phyloP scores from a whole-genome alignment of 2,329 filamentous ascomycete species.

The Penicillium sp. region DNA sequence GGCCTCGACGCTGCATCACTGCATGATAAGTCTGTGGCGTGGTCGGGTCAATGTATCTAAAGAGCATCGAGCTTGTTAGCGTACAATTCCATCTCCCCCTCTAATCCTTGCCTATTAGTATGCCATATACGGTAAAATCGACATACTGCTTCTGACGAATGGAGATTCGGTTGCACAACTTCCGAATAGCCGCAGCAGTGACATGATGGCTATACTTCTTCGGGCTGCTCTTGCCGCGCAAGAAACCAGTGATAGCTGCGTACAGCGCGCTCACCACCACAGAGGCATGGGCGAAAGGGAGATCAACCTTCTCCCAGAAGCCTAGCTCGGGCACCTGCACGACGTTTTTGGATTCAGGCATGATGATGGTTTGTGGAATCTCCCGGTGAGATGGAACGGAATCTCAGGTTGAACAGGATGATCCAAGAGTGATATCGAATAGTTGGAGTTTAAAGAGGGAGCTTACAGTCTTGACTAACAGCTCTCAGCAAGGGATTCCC shows the following conservation, averaged over 20 bases:
- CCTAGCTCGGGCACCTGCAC: slow-evolving; percentile 31
- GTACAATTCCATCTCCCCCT: neutral
- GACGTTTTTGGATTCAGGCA: slow-evolving; percentile 11
- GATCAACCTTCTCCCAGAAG: slow-evolving; percentile 38
- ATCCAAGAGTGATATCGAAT: neutral
- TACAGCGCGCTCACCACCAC: slow-evolving; percentile 31
- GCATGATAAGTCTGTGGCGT: slow-evolving; percentile 31
- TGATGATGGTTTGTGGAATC: neutral
- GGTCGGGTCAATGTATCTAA: slow-evolving; percentile 28
- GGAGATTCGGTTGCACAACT: slow-evolving; percentile 25
- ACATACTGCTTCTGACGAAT: slow-evolving; percentile 38
- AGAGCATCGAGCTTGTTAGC: neutral
- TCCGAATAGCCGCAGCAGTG: slow-evolving; percentile 34
- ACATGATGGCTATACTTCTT: slow-evolving; percentile 41
- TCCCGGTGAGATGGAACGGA: too few species aligned
- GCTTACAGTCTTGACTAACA: neutral
- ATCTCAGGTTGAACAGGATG: neutral
- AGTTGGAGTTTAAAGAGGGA: neutral
- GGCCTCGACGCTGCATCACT: slow-evolving; percentile 28
- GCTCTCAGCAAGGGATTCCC: neutral
- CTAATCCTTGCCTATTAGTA: neutral
- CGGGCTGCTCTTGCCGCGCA: slow-evolving; percentile 42
- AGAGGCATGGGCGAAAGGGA: slow-evolving; percentile 31
- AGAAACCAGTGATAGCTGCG: slow-evolving; percentile 38
- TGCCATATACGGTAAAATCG: neutral